phyloP scores from a whole-genome alignment of 1,284 basidiomycete genomes.

The Mycena citricolor region DNA sequence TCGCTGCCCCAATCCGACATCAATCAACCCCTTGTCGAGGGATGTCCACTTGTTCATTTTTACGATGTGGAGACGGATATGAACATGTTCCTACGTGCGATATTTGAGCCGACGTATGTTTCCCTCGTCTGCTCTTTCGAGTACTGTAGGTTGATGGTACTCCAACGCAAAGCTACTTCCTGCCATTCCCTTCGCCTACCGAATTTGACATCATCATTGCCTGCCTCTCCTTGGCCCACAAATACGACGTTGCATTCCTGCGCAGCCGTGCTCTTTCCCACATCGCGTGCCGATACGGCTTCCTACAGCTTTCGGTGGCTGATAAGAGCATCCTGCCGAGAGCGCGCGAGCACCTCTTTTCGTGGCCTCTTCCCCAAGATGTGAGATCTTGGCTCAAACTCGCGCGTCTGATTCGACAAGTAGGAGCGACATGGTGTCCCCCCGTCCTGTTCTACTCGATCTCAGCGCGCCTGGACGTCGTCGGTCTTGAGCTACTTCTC shows the following conservation, averaged over 20 bases:
- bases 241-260: constrained; percentile 9
- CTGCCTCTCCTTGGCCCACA: constrained; percentile 5
- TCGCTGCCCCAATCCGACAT: constrained; percentile 6
- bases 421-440: no score
- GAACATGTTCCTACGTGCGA: constrained; percentile 2
- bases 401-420: no score
- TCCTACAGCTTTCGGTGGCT: no score
- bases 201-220: neutral
- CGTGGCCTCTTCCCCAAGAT: no score
- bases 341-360: no score
- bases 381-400: no score
- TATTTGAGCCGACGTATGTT: constrained; percentile 4
- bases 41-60: constrained; percentile 20
- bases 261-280: constrained; percentile 4
- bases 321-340: no score
- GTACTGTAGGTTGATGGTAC: no score
- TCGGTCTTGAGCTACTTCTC: no score
- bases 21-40: neutral
- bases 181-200: constrained; percentile 2
- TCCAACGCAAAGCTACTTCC: constrained; percentile 15
- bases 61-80: constrained; percentile 17
- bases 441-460: no score
- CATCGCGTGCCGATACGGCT: constrained; percentile 7
- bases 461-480: no score
- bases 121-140: no score